Conservation (phyloP, 2,329 filamentous ascomycete genomes). For the Ophiostoma fasciatum region DNA sequence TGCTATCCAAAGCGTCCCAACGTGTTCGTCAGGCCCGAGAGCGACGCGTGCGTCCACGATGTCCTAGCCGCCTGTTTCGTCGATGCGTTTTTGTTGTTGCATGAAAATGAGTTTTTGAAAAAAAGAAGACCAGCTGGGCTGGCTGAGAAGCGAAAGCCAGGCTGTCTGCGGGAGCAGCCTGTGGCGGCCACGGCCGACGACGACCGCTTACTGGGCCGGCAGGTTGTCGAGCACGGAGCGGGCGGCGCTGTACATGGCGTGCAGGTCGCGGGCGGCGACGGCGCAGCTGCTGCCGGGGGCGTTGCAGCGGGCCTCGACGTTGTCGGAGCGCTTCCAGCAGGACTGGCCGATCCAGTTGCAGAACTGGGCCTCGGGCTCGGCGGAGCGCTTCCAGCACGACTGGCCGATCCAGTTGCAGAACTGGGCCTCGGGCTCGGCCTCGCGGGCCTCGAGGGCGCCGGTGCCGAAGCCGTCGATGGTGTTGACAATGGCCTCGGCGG, state of each 20-base stretch:
- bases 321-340: constrained; percentile 22
- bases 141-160: neutral
- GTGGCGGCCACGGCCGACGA: too few species aligned
- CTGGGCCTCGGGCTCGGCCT: constrained; percentile 7
- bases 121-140: too few species aligned
- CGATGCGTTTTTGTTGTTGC: too few species aligned
- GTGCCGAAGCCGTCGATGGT: constrained; percentile 3
- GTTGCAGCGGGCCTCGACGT: constrained; percentile 18
- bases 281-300: constrained; percentile 18
- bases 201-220: constrained; percentile 6
- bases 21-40: too few species aligned
- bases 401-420: constrained; percentile 24
- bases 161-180: neutral
- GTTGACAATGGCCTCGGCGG: constrained; percentile 15
- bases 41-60: too few species aligned
- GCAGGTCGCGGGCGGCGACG: constrained; percentile 23
- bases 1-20: constrained; percentile 3
- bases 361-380: constrained; percentile 16
- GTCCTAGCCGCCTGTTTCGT: too few species aligned
- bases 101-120: neutral
- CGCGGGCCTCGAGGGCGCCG: constrained; percentile 1
- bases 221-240: constrained; percentile 15
- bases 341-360: constrained; percentile 24
- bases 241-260: constrained; percentile 20
- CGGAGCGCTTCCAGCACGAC: constrained; percentile 28